Evolutionary conservation across 2,329 filamentous ascomycete genomes (phyloP).

Genomic region (Fusarium sp.): DNA sequence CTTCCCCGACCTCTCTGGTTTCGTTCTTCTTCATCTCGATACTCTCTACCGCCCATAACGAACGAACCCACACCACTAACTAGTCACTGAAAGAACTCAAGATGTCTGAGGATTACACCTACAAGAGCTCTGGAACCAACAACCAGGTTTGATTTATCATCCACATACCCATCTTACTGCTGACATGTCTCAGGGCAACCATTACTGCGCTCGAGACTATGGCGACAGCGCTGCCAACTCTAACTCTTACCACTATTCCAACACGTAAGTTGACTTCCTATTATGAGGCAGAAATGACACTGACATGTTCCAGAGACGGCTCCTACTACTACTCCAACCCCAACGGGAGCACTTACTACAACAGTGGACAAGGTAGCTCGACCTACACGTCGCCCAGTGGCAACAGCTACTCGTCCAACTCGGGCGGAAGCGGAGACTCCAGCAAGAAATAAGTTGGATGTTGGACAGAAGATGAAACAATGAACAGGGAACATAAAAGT

Average conservation of each 20-base stretch:
- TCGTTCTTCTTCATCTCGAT: not conserved
- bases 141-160: conserved; percentile 62
- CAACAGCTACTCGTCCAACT: conserved; percentile 14
- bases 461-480: not conserved
- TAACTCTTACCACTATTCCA: conserved; percentile 78
- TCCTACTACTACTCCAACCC: conserved; percentile 82
- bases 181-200: conserved; percentile 68
- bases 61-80: not conserved
- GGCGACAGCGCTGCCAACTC: conserved; percentile 66
- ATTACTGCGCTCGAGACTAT: conserved; percentile 76
- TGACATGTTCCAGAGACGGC: conserved; percentile 61
- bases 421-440: conserved; percentile 11
- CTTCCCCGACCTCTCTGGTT: not conserved
- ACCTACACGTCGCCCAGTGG: conserved; percentile 72
- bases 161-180: not conserved
- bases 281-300: not conserved
- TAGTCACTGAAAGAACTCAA: not conserved
- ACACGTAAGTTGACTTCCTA: conserved; percentile 59
- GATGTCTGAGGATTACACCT: conserved; percentile 52
- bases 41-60: not conserved
- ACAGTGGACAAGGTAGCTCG: conserved; percentile 68
- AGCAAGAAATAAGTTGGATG: conserved; percentile 28
- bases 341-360: conserved; percentile 77
- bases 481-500: not conserved
- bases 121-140: conserved; percentile 71